Evolutionary conservation across 345 rosid genomes (phyloP).

Genomic region (Moringa oleifera): DNA sequence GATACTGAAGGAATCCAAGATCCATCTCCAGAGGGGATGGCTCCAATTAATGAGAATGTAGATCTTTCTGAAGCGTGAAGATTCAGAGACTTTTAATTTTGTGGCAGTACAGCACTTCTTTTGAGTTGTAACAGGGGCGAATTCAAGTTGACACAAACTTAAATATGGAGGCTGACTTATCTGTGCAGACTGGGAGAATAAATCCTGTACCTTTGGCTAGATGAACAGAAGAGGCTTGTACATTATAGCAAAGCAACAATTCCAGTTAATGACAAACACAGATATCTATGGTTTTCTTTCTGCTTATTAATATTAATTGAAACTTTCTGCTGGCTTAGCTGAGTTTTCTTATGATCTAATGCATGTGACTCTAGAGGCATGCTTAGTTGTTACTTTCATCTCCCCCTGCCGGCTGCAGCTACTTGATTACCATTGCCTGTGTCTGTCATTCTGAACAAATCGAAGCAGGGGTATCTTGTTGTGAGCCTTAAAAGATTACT

Average conservation of each 20-base stretch:
- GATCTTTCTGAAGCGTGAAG: constrained; percentile 56
- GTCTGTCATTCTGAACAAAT: too few species aligned
- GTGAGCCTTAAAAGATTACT: too few species aligned
- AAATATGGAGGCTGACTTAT: not conserved
- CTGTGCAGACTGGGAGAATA: not conserved
- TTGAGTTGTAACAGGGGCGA: not conserved
- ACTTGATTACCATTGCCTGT: too few species aligned
- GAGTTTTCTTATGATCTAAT: too few species aligned
- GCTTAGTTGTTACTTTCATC: too few species aligned
- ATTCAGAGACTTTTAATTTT: not conserved
- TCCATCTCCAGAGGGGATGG: constrained; percentile 30
- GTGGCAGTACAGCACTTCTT: not conserved
- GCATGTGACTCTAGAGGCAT: too few species aligned
- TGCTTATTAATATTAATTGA: too few species aligned
- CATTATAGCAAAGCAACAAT: not conserved
- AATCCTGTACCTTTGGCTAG: not conserved
- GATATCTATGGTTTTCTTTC: too few species aligned
- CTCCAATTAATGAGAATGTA: constrained; percentile 27
- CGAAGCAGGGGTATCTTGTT: too few species aligned
- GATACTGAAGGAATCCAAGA: constrained; percentile 37
- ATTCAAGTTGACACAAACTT: not conserved
- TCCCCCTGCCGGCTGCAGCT: too few species aligned
- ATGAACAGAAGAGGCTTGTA: not conserved
- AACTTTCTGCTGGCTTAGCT: too few species aligned
- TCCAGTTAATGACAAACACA: too few species aligned